A percentile compares a stretch with the other conserved stretches of the same genome.
Evolutionary conservation across 2,329 filamentous ascomycete genomes (phyloP).

Genomic region (Hypoxylon sp.): DNA sequence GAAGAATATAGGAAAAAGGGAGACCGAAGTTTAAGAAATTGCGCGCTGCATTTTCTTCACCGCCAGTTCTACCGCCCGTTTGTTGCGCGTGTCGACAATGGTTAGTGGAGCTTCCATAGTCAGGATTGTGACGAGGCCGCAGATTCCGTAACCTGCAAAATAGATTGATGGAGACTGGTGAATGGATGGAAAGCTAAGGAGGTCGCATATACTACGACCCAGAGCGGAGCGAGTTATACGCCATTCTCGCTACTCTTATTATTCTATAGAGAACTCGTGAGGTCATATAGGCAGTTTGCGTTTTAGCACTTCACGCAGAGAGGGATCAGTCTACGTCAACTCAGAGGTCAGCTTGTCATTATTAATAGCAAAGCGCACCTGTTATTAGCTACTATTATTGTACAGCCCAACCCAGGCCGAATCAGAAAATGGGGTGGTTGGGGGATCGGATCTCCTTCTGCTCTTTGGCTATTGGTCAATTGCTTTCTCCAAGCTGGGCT

Average conservation of each 20-base stretch:
- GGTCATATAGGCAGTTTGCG: constrained; percentile 17
- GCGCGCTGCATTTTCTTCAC: constrained; percentile 35
- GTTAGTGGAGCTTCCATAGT: constrained; percentile 39
- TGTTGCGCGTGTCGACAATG: constrained; percentile 42
- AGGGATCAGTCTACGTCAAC: constrained; percentile 23
- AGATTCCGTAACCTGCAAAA: constrained; percentile 41
- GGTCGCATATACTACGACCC: constrained; percentile 40
- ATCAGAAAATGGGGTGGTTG: constrained; percentile 45
- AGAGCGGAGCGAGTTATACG: constrained; percentile 18
- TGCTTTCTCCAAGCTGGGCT: constrained; percentile 30
- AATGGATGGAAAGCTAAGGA: constrained; percentile 32
- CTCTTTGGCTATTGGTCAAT: constrained; percentile 43
- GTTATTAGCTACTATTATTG: constrained; percentile 40
- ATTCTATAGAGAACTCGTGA: constrained; percentile 31
- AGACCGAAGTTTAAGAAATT: constrained; percentile 23
- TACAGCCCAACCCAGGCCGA: constrained; percentile 30
- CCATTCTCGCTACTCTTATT: constrained; percentile 12
- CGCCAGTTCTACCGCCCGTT: constrained; percentile 41
- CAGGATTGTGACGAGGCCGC: constrained; percentile 44
- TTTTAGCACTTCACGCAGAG: constrained; percentile 23
- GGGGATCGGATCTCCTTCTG: constrained; percentile 40
- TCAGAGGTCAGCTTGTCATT: constrained; percentile 34
- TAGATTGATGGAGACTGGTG: constrained; percentile 39
- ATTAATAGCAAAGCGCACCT: constrained; percentile 40
- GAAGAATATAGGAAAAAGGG: constrained; percentile 14